Percentiles rank a stretch among this genome's conserved stretches.
Conservation (phyloP, 305 asterid species). For the Solanum aculeatissimum region DNA sequence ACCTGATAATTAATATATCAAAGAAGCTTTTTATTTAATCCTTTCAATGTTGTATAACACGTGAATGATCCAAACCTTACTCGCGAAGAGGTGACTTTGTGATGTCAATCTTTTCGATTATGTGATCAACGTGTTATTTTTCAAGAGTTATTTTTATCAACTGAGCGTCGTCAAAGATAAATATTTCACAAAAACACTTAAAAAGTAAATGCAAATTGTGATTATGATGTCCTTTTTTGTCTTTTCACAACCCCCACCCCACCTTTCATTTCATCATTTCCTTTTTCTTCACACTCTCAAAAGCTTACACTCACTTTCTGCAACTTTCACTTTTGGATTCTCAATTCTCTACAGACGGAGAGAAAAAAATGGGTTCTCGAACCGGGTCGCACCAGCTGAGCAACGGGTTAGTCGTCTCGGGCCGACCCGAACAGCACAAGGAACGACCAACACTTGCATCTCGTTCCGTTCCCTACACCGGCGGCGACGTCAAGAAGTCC, state of each 20-base stretch:
- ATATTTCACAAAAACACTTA: background rate
- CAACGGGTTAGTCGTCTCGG: slow-evolving; percentile 83
- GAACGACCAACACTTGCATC: slow-evolving; percentile 60
- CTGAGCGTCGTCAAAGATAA: background rate
- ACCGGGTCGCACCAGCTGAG: slow-evolving; percentile 86
- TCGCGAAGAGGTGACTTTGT: background rate
- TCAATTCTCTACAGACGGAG: background rate
- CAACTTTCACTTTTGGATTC: background rate
- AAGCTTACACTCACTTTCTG: background rate
- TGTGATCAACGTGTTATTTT: too few relatives aligned
- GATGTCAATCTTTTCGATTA: background rate
- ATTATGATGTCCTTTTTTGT: background rate
- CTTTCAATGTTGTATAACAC: background rate
- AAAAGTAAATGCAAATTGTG: background rate
- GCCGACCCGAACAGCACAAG: slow-evolving; percentile 65
- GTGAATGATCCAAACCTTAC: background rate
- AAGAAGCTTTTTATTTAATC: background rate
- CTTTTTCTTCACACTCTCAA: slow-evolving; percentile 10
- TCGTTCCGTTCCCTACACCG: slow-evolving; percentile 85
- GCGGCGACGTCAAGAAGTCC: slow-evolving; percentile 87
- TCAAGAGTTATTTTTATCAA: background rate
- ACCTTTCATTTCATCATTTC: background rate
- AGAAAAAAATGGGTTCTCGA: slow-evolving; percentile 35
- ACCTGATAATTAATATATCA: background rate
- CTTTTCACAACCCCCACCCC: background rate